These are phyloP conservation scores for Globisporangium cederbergense DNA, from an alignment of 352 stramenopile species.

Conservation along the genomic window DNA sequence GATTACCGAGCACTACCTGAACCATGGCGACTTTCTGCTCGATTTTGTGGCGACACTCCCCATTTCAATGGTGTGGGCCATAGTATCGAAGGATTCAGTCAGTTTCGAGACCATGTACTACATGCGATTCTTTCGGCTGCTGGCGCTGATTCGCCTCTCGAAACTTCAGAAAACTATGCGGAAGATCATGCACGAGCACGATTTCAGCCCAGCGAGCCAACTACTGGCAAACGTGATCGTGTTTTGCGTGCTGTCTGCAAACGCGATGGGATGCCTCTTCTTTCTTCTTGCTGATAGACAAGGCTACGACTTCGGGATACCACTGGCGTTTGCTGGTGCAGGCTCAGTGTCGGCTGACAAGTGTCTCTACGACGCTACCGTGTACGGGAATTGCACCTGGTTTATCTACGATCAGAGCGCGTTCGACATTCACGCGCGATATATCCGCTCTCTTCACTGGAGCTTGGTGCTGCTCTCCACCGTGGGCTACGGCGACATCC, in stretches of 20 bases:
- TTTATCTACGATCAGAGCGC: conserved; percentile 62
- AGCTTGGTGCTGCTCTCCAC: conserved; percentile 71
- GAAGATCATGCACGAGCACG: conserved; percentile 24
- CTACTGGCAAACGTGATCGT: conserved; percentile 17
- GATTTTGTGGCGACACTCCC: conserved; percentile 19
- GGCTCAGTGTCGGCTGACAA: conserved; percentile 31
- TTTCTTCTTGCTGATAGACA: conserved; percentile 20
- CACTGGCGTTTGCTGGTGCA: conserved; percentile 2
- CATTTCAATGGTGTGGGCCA: conserved; percentile 21
- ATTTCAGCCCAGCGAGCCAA: conserved; percentile 25
- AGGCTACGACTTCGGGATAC: conserved; percentile 5
- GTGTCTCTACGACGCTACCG: conserved; percentile 48
- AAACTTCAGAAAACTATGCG: conserved; percentile 25
- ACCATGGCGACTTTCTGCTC: conserved; percentile 12
- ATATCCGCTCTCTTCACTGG: conserved; percentile 62
- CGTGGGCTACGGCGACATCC: conserved; percentile 65
- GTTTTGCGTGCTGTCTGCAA: conserved; percentile 15
- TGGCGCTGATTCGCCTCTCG: conserved; percentile 16
- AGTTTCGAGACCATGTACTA: conserved; percentile 17
- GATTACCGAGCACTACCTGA: conserved; percentile 16
- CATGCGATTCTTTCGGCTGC: conserved; percentile 21
- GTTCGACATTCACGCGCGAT: conserved; percentile 58
- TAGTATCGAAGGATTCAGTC: conserved; percentile 19
- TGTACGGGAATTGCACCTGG: conserved; percentile 67
- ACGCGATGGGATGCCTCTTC: conserved; percentile 21